A percentile compares a stretch with the other conserved stretches of the same genome.
phyloP scores from a whole-genome alignment of 192 early-diverging fungal species.

The Dispira parvispora region DNA sequence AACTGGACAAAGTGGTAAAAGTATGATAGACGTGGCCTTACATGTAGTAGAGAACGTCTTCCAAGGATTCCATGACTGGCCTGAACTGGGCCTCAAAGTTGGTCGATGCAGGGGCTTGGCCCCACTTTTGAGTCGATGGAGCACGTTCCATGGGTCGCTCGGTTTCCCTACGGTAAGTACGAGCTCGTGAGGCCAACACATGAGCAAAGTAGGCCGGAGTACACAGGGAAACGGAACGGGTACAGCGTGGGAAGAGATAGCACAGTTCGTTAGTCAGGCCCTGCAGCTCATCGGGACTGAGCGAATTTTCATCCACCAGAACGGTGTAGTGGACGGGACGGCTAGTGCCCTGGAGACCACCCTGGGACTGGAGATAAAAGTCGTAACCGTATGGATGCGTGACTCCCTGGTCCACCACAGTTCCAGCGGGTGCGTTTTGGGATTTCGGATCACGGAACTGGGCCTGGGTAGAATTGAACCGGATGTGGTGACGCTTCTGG shows the following conservation, averaged over 20 bases:
- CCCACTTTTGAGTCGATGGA: neutral
- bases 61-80: too few species aligned
- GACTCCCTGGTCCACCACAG: slow-evolving; percentile 52
- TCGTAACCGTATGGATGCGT: slow-evolving; percentile 71
- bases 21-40: too few species aligned
- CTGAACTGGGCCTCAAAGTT: too few species aligned
- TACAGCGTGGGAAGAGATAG: slow-evolving; percentile 77
- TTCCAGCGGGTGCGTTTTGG: slow-evolving; percentile 73
- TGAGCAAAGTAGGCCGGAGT: slow-evolving; percentile 92
- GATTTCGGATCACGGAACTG: slow-evolving; percentile 40
- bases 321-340: slow-evolving; percentile 87
- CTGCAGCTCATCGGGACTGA: slow-evolving; percentile 62
- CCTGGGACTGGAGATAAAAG: slow-evolving; percentile 84
- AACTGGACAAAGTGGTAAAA: too few species aligned
- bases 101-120: neutral
- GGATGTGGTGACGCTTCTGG: slow-evolving; percentile 71
- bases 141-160: neutral
- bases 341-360: slow-evolving; percentile 82
- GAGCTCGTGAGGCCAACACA: slow-evolving; percentile 68
- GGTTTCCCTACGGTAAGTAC: slow-evolving; percentile 39
- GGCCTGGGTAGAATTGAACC: slow-evolving; percentile 48
- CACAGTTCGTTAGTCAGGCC: slow-evolving; percentile 77
- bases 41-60: too few species aligned
- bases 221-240: slow-evolving; percentile 69
- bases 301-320: slow-evolving; percentile 70